A percentile compares a stretch with the other conserved stretches of the same genome.
phyloP scores from a whole-genome alignment of 179 eudicot genomes.

The Patellifolia procumbens region DNA sequence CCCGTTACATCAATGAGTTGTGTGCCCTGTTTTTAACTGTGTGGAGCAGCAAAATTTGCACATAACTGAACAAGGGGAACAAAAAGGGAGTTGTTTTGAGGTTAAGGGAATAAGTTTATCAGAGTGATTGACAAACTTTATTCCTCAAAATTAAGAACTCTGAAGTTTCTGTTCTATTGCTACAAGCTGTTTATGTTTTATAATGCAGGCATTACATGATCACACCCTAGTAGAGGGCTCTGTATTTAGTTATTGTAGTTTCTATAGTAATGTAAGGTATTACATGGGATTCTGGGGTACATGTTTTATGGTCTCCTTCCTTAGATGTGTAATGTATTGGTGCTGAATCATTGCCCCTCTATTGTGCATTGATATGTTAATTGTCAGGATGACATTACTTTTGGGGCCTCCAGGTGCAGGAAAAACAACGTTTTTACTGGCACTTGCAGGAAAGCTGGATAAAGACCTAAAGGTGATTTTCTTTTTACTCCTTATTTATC shows the following conservation, averaged over 20 bases:
- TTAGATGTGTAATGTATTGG: not conserved
- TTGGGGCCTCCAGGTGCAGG: slow-evolving; percentile 41
- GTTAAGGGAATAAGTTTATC: no score
- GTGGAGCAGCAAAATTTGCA: no score
- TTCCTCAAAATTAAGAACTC: no score
- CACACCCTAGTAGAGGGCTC: not conserved
- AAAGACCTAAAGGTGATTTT: slow-evolving; percentile 18
- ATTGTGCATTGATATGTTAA: slow-evolving; percentile 18
- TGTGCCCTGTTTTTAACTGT: no score
- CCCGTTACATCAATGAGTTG: no score
- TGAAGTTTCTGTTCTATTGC: not conserved
- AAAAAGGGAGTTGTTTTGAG: no score
- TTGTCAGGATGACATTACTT: slow-evolving; percentile 38
- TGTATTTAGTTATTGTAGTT: not conserved
- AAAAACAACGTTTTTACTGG: slow-evolving; percentile 31
- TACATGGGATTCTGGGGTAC: not conserved
- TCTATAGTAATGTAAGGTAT: not conserved
- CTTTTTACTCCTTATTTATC: not conserved
- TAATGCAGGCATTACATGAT: not conserved
- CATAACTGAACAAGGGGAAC: no score
- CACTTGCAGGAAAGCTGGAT: slow-evolving; percentile 33
- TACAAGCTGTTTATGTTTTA: not conserved
- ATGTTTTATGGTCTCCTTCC: not conserved
- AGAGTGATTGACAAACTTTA: no score
- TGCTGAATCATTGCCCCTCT: not conserved